Conservation (phyloP, 371 early-diverging fungal species). For the Mucor indicus region DNA sequence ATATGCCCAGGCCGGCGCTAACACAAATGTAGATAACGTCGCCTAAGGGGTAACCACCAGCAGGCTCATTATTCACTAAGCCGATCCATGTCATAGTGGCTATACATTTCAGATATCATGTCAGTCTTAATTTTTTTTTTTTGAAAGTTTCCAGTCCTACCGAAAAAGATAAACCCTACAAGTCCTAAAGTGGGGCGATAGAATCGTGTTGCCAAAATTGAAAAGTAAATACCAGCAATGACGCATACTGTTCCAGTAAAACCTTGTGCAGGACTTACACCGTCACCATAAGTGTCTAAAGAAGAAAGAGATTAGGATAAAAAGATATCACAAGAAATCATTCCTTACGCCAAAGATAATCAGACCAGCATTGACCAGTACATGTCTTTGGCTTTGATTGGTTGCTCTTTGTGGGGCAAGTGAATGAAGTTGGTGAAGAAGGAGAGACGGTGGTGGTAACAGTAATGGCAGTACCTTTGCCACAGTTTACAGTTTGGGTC, state of each 20-base stretch:
- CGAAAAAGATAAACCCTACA: conserved; percentile 50
- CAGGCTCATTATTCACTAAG: conserved; percentile 47
- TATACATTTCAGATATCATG: conserved; percentile 12
- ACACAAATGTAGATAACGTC: conserved; percentile 43
- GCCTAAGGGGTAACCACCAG: conserved; percentile 34
- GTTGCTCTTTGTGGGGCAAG: neutral
- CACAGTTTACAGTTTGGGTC: conserved; percentile 34
- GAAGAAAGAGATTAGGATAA: too few relatives aligned
- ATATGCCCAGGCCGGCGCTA: conserved; percentile 38
- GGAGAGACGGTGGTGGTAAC: conserved; percentile 25
- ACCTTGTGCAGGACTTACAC: conserved; percentile 39
- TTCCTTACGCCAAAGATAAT: conserved; percentile 47
- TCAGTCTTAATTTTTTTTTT: neutral
- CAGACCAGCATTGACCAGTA: conserved; percentile 36
- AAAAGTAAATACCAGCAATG: conserved; percentile 37
- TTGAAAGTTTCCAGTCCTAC: conserved; percentile 17
- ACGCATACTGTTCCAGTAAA: conserved; percentile 39
- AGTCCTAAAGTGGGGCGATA: conserved; percentile 41
- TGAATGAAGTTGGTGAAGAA: conserved; percentile 4
- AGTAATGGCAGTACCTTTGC: conserved; percentile 35
- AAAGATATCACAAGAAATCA: neutral
- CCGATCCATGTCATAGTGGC: conserved; percentile 51
- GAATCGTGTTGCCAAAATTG: conserved; percentile 40
- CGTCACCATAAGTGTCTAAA: conserved; percentile 45
- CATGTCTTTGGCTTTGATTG: conserved; percentile 5